A percentile compares a stretch with the other conserved stretches of the same genome.
phyloP scores from a whole-genome alignment of 2,329 filamentous ascomycete genomes.

The Aspergillus transmontanensis region DNA sequence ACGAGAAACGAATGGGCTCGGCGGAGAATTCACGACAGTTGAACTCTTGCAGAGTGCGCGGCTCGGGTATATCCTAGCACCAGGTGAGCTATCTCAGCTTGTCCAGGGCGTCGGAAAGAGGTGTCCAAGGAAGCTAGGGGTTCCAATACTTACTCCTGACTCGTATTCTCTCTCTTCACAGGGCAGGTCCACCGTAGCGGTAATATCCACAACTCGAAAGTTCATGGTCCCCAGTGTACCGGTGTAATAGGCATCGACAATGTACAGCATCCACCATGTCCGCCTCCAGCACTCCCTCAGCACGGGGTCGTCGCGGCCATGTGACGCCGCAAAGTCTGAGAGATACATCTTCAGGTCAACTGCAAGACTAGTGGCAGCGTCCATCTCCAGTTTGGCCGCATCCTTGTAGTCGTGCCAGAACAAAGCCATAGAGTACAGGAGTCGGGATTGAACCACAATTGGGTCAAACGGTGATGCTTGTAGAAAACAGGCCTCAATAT shows the following conservation, averaged over 20 bases:
- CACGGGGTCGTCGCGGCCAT: conserved; percentile 55
- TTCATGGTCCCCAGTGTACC: conserved; percentile 51
- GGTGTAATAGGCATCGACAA: conserved; percentile 76
- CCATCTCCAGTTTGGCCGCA: conserved; percentile 21
- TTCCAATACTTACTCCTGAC: conserved; percentile 26
- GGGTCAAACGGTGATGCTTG: conserved; percentile 18
- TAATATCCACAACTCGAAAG: conserved; percentile 24
- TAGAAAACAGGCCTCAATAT: conserved; percentile 16
- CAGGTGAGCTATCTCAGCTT: not conserved
- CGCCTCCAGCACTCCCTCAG: conserved; percentile 50
- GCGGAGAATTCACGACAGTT: conserved; percentile 35
- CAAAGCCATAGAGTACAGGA: conserved; percentile 30
- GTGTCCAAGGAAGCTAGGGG: too few relatives aligned
- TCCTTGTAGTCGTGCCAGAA: conserved; percentile 29
- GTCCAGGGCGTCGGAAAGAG: not conserved
- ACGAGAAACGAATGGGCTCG: conserved; percentile 30
- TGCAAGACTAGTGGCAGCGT: conserved; percentile 23
- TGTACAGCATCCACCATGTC: conserved; percentile 53
- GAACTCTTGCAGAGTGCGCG: conserved; percentile 35
- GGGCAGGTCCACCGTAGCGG: conserved; percentile 31
- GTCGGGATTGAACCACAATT: conserved; percentile 26
- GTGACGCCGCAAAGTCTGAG: conserved; percentile 38
- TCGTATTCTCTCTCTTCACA: conserved; percentile 39
- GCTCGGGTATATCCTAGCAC: conserved; percentile 13
- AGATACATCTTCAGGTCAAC: conserved; percentile 27